Evolutionary conservation across 2,329 filamentous ascomycete species (phyloP).

Genomic region (Sporothrix globosa): DNA sequence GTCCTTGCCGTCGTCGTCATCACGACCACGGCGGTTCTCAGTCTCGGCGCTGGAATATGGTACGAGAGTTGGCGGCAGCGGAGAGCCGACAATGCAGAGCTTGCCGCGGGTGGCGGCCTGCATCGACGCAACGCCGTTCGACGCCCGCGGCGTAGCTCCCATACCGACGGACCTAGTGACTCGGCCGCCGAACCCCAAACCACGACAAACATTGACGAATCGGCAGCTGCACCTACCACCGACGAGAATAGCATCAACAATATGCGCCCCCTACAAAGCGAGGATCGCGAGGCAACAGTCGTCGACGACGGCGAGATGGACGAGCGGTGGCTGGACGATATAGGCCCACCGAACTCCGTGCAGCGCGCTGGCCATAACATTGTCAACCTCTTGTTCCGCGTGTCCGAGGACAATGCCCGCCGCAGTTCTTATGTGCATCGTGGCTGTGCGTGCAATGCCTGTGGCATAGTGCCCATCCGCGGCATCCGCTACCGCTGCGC

Average conservation of each 20-base stretch:
- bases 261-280: not conserved
- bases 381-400: constrained; percentile 82
- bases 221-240: not conserved
- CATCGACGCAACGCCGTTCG: constrained; percentile 37
- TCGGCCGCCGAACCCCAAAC: constrained; percentile 35
- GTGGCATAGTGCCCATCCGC: constrained; percentile 83
- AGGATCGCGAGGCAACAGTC: constrained; percentile 38
- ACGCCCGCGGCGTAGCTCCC: constrained; percentile 28
- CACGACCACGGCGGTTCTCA: constrained; percentile 32
- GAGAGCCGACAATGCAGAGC: not conserved
- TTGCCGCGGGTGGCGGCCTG: constrained; percentile 28
- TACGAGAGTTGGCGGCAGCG: constrained; percentile 29
- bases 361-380: constrained; percentile 73
- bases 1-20: constrained; percentile 34
- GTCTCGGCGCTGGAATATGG: constrained; percentile 34
- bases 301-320: constrained; percentile 46
- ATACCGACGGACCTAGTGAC: constrained; percentile 38
- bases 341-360: constrained; percentile 45
- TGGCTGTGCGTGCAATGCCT: constrained; percentile 89
- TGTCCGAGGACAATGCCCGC: constrained; percentile 89
- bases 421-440: constrained; percentile 89
- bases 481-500: constrained; percentile 92
- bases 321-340: constrained; percentile 59
- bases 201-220: not conserved
- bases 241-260: constrained; percentile 18